Percentiles rank a stretch among this genome's conserved stretches.
Conservation (phyloP, 2,329 filamentous ascomycete species). For the Pseudogymnoascus sp. region DNA sequence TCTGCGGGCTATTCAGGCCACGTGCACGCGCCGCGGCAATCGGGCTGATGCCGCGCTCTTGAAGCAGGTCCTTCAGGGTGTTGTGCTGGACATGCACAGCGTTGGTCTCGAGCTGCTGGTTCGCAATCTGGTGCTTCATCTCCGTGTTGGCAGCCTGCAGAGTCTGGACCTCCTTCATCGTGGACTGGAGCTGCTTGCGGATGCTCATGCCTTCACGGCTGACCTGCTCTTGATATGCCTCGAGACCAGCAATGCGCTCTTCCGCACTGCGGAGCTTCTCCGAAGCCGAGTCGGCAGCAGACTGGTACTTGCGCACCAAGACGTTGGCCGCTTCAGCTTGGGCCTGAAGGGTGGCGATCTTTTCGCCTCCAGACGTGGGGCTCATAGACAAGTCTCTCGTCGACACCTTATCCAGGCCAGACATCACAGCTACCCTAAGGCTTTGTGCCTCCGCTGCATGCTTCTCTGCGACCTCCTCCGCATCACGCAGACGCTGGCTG, state of each 20-base stretch:
- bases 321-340: constrained; percentile 73
- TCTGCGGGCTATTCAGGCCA: constrained; percentile 65
- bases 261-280: constrained; percentile 89
- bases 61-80: constrained; percentile 85
- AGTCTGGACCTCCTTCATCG: constrained; percentile 75
- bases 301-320: constrained; percentile 80
- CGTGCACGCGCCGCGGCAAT: constrained; percentile 65
- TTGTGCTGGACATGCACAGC: constrained; percentile 87
- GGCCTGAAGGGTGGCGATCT: constrained; percentile 65
- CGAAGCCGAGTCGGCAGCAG: constrained; percentile 76
- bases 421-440: constrained; percentile 74
- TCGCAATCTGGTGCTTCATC: constrained; percentile 72
- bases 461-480: constrained; percentile 80
- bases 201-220: constrained; percentile 88
- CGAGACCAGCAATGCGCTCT: constrained; percentile 90
- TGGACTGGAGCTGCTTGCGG: constrained; percentile 78
- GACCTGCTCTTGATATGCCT: constrained; percentile 95
- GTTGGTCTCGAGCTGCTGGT: constrained; percentile 87
- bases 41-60: constrained; percentile 79
- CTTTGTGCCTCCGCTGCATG: constrained; percentile 81
- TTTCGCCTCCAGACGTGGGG: constrained; percentile 51
- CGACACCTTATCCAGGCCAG: constrained; percentile 70
- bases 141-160: constrained; percentile 75
- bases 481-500: constrained; percentile 69
- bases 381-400: constrained; percentile 44